Evolutionary conservation across 2,329 filamentous ascomycete species (phyloP).

Genomic region (Fusarium lateritium): DNA sequence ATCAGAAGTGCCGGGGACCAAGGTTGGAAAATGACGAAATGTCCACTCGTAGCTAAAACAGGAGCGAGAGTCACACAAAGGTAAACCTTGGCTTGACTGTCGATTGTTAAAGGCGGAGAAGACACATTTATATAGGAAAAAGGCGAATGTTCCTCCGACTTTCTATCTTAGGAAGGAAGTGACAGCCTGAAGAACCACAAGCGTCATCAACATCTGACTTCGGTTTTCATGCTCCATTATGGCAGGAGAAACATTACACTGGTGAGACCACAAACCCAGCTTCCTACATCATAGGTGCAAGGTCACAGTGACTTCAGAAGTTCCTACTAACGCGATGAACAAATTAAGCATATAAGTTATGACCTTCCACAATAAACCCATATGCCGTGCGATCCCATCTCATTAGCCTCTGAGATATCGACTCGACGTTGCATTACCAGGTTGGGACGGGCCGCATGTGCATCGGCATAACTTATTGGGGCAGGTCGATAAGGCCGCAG

Average conservation of each 20-base stretch:
- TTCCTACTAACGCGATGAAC: slow-evolving; percentile 15
- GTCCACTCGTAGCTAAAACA: not conserved
- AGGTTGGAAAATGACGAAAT: not conserved
- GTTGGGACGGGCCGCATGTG: slow-evolving; percentile 30
- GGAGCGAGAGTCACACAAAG: not conserved
- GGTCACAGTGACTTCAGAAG: slow-evolving; percentile 19
- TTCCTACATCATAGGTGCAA: not conserved
- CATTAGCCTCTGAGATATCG: slow-evolving; percentile 1
- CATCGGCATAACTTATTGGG: slow-evolving; percentile 39
- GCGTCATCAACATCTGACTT: slow-evolving; percentile 6
- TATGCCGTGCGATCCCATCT: slow-evolving; percentile 23
- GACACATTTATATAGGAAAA: slow-evolving; percentile 8
- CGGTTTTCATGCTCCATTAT: slow-evolving; percentile 4
- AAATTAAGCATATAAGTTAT: slow-evolving; percentile 15
- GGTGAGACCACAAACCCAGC: not conserved
- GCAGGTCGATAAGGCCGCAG: slow-evolving; percentile 28
- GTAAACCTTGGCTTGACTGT: not conserved
- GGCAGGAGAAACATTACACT: slow-evolving; percentile 32
- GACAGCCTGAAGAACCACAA: not conserved
- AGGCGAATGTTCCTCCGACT: slow-evolving; percentile 9
- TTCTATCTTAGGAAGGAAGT: slow-evolving; percentile 18
- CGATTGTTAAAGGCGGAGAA: not conserved
- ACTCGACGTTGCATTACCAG: slow-evolving; percentile 12
- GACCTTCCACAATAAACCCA: slow-evolving; percentile 37
- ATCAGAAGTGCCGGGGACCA: not conserved